A percentile compares a stretch with the other conserved stretches of the same genome.
Conservation (phyloP, 1,284 basidiomycete species). For the Vanrija humicola region DNA sequence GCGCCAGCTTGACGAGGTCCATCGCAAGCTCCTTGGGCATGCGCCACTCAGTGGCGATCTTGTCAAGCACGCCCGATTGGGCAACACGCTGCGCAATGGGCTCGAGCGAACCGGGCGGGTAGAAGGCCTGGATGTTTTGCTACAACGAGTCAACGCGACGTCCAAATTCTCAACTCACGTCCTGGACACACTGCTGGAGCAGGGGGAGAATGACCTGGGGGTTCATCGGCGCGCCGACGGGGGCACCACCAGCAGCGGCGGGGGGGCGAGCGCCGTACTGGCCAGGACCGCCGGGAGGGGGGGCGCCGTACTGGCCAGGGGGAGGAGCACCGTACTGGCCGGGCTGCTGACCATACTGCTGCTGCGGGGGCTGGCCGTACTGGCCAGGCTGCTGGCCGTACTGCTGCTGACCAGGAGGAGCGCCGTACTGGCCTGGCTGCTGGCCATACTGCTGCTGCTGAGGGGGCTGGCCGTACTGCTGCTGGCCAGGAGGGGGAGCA, state of each 20-base stretch:
- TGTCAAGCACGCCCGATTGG: conserved; percentile 44
- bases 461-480: conserved; percentile 25
- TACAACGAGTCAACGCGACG: conserved; percentile 12
- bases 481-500: conserved; percentile 18
- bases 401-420: conserved; percentile 24
- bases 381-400: conserved; percentile 23
- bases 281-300: conserved; percentile 19
- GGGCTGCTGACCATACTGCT: conserved; percentile 12
- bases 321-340: conserved; percentile 1
- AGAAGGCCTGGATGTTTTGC: conserved; percentile 52
- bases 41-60: conserved; percentile 49
- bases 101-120: conserved; percentile 49
- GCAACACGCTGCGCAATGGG: conserved; percentile 49
- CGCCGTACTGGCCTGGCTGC: conserved; percentile 30
- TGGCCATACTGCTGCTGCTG: conserved; percentile 20
- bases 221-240: conserved; percentile 20
- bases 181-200: conserved; percentile 48
- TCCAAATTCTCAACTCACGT: conserved; percentile 31
- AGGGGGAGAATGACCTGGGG: conserved; percentile 24
- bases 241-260: conserved; percentile 6
- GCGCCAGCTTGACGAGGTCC: conserved; percentile 48
- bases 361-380: conserved; percentile 23
- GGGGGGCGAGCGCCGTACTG: conserved; percentile 11
- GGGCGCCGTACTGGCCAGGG: conserved; percentile 17
- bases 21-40: conserved; percentile 50